These are phyloP conservation scores for Chaetomidium leptoderma DNA, from an alignment of 495 filamentous ascomycete genomes.

Conservation along the genomic window DNA sequence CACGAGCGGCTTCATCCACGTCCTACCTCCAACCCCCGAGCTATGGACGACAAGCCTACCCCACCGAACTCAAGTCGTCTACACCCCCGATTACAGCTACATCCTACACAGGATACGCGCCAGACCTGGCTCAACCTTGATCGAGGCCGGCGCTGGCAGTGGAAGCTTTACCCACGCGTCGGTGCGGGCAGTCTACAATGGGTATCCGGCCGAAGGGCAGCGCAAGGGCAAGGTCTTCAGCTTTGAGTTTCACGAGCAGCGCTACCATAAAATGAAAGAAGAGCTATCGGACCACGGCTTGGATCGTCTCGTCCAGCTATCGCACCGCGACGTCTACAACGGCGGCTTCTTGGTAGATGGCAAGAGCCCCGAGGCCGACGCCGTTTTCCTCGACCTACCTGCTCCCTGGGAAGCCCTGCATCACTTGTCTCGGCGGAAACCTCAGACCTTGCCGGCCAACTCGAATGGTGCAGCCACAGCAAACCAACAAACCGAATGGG, in stretches of 20 bases:
- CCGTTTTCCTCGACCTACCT: constrained; percentile 88
- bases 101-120: constrained; percentile 83
- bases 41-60: constrained; percentile 86
- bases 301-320: constrained; percentile 67
- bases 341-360: constrained; percentile 70
- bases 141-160: constrained; percentile 92
- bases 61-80: constrained; percentile 95
- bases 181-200: constrained; percentile 81
- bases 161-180: constrained; percentile 93
- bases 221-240: constrained; percentile 76
- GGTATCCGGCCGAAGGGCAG: constrained; percentile 52
- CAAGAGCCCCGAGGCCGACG: constrained; percentile 62
- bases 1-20: constrained; percentile 78
- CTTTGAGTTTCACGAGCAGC: constrained; percentile 84
- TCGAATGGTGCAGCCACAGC: constrained; percentile 6
- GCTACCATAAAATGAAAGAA: constrained; percentile 63
- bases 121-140: constrained; percentile 70
- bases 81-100: constrained; percentile 96
- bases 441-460: constrained; percentile 21
- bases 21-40: constrained; percentile 89
- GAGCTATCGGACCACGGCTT: constrained; percentile 76
- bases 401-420: constrained; percentile 88
- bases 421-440: constrained; percentile 65
- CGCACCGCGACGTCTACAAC: constrained; percentile 86
- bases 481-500: constrained; percentile 34